Conservation (phyloP, 1,284 basidiomycete species). For the Filobasidium uniguttulatum region DNA sequence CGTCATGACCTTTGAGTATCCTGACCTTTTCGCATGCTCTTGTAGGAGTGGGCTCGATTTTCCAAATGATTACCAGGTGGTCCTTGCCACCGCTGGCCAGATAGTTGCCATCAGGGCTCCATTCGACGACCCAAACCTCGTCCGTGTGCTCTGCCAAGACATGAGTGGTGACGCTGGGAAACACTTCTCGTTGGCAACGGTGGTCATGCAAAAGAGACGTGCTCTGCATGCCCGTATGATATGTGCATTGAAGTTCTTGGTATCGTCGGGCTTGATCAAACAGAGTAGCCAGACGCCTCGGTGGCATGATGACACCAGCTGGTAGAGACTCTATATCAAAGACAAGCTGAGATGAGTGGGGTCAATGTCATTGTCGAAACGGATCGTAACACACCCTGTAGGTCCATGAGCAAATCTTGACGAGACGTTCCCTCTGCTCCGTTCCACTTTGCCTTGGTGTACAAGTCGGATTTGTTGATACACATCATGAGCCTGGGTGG, state of each 20-base stretch:
- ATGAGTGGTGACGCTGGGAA: slow-evolving; percentile 71
- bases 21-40: slow-evolving; percentile 33
- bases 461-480: slow-evolving; percentile 65
- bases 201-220: slow-evolving; percentile 81
- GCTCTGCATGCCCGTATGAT: slow-evolving; percentile 50
- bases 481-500: slow-evolving; percentile 69
- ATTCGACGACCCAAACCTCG: slow-evolving; percentile 90
- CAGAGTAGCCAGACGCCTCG: slow-evolving; percentile 67
- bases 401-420: slow-evolving; percentile 54
- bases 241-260: slow-evolving; percentile 64
- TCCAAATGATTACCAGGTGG: slow-evolving; percentile 78
- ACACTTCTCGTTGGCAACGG: slow-evolving; percentile 59
- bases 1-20: slow-evolving; percentile 53
- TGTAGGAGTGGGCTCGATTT: slow-evolving; percentile 40
- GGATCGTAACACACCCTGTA: slow-evolving; percentile 61
- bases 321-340: slow-evolving; percentile 59
- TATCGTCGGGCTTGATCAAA: slow-evolving; percentile 71
- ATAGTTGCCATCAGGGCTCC: slow-evolving; percentile 76
- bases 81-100: slow-evolving; percentile 83
- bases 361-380: no score
- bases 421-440: slow-evolving; percentile 70
- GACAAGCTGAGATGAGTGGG: neutral
- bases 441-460: slow-evolving; percentile 73
- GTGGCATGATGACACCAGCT: slow-evolving; percentile 81
- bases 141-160: slow-evolving; percentile 74